Conservation (phyloP, 306 rosid species). For the Casuarina equisetifolia region DNA sequence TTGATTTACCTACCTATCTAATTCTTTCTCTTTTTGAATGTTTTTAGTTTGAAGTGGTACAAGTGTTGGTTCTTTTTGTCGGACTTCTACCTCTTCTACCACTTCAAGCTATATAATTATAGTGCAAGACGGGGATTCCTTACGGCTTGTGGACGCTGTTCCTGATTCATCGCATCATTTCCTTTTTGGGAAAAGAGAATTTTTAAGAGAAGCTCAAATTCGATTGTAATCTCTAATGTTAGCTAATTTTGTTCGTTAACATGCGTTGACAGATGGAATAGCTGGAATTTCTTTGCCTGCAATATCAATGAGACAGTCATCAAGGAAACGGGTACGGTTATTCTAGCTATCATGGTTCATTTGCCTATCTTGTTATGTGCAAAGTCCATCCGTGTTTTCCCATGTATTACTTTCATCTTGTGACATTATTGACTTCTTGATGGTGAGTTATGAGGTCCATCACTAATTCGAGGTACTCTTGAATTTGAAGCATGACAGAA, state of each 20-base stretch:
- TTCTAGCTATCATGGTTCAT: slow-evolving; percentile 13
- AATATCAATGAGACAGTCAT: slow-evolving; percentile 77
- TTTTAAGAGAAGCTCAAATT: background rate
- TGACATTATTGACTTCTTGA: slow-evolving; percentile 5
- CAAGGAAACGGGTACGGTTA: slow-evolving; percentile 73
- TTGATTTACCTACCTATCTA: background rate
- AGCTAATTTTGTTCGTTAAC: slow-evolving; percentile 6
- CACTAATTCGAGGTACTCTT: background rate
- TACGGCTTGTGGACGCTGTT: background rate
- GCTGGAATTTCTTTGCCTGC: slow-evolving; percentile 99
- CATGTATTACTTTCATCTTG: slow-evolving; percentile 10
- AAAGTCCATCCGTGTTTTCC: background rate
- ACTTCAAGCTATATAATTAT: no score
- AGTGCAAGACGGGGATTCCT: no score
- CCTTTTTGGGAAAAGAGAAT: background rate
- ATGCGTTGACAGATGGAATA: slow-evolving; percentile 74
- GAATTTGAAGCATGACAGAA: background rate
- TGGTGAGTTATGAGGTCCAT: background rate
- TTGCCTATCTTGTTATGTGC: background rate
- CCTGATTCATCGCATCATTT: background rate
- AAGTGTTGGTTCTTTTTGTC: background rate
- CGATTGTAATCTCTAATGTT: background rate
- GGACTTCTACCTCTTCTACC: no score
- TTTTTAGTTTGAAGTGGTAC: background rate
- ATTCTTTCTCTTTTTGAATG: background rate